These are phyloP conservation scores for Cephaloascus albidus DNA, from an alignment of 805 yeast species.

Conservation along the genomic window DNA sequence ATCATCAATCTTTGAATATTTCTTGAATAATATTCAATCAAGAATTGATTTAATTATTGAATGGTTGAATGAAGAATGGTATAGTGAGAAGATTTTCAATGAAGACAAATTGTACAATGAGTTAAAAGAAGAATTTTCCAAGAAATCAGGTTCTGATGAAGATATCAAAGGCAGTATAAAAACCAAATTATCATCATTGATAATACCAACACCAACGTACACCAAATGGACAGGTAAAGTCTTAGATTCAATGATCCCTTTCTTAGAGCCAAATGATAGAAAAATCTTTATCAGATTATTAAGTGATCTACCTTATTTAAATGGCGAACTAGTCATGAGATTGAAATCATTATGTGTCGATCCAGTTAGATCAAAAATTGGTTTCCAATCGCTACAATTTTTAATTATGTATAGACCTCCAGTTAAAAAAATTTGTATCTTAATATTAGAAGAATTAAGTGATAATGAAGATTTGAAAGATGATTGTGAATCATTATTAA, in stretches of 20 bases:
- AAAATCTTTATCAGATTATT: constrained; percentile 73
- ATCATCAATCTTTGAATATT: constrained; percentile 61
- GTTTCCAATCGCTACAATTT: constrained; percentile 74
- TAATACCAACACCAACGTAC: constrained; percentile 41
- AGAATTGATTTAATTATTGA: constrained; percentile 71
- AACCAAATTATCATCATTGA: constrained; percentile 3
- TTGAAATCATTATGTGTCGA: constrained; percentile 73
- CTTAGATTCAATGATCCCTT: constrained; percentile 74
- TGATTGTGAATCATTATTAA: constrained; percentile 35
- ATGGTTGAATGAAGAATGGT: constrained; percentile 97
- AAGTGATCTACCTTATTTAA: constrained; percentile 79
- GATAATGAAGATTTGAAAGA: constrained; percentile 41
- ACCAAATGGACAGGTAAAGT: constrained; percentile 60
- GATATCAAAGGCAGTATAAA: constrained; percentile 11
- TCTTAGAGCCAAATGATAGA: constrained; percentile 72
- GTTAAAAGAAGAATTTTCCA: constrained; percentile 7
- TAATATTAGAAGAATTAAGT: constrained; percentile 37
- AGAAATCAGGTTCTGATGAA: constrained; percentile 5
- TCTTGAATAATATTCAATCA: constrained; percentile 61
- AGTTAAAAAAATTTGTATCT: constrained; percentile 44
- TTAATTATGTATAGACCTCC: constrained; percentile 90
- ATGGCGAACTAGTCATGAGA: constrained; percentile 49
- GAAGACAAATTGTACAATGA: constrained; percentile 17
- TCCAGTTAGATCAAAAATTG: constrained; percentile 74
- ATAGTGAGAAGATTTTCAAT: constrained; percentile 39